phyloP scores from a whole-genome alignment of 306 rosid genomes.

The Clitoria ternatea region DNA sequence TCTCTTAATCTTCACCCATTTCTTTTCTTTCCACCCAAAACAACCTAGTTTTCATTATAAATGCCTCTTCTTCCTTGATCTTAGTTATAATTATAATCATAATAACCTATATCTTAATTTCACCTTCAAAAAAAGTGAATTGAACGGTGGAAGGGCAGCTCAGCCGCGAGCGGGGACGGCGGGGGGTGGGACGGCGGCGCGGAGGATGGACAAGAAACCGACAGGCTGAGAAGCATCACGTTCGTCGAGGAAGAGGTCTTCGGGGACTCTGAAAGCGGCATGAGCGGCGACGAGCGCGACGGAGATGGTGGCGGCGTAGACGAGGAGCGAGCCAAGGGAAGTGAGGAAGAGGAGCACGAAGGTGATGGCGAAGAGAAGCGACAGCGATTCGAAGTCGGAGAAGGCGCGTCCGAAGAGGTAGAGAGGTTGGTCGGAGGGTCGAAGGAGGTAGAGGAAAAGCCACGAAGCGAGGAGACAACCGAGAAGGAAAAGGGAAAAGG shows the following conservation, averaged over 20 bases:
- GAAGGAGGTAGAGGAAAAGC: not conserved
- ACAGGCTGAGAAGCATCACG: not conserved
- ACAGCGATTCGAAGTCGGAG: slow-evolving; percentile 3
- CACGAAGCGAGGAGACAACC: not conserved
- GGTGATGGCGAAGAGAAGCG: not conserved
- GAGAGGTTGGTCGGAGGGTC: not conserved
- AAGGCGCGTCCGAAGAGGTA: not conserved
- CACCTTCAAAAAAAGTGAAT: too few species aligned
- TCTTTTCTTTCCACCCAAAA: too few species aligned
- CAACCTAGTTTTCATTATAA: too few species aligned
- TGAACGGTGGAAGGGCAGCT: too few species aligned
- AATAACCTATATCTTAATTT: too few species aligned
- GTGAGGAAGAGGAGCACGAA: not conserved
- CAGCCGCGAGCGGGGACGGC: not conserved
- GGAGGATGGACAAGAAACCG: not conserved
- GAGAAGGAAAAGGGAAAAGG: not conserved
- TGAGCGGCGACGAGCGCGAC: not conserved
- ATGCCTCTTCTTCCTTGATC: too few species aligned
- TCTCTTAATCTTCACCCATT: too few species aligned
- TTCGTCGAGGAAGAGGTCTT: not conserved
- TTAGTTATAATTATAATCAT: too few species aligned
- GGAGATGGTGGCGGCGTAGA: not conserved
- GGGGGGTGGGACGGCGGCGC: not conserved
- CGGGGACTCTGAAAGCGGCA: not conserved
- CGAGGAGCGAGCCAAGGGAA: not conserved